These are phyloP conservation scores for Malus hybrid DNA, from an alignment of 331 rosid species.

Conservation along the genomic window DNA sequence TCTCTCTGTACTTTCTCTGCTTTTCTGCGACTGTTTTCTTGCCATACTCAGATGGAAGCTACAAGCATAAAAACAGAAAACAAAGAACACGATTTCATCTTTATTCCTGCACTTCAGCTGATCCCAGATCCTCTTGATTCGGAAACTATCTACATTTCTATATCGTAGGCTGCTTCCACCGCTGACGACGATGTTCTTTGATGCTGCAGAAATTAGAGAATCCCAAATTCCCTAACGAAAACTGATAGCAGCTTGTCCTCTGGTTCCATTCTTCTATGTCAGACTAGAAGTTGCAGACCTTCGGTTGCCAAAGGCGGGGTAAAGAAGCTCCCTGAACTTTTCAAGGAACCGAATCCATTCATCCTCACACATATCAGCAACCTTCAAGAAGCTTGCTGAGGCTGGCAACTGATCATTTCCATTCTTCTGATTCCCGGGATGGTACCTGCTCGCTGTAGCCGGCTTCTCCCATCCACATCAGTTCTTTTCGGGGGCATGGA, in stretches of 20 bases:
- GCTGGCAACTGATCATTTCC: conserved; percentile 11
- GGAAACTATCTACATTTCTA: neutral
- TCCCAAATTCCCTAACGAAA: neutral
- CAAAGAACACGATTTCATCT: neutral
- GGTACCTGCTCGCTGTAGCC: neutral
- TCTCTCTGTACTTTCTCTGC: neutral
- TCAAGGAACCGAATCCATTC: conserved; percentile 14
- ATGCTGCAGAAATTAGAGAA: neutral
- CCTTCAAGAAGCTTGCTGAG: conserved; percentile 9
- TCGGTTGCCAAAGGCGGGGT: conserved; percentile 6
- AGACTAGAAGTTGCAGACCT: neutral
- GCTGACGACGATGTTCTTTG: neutral
- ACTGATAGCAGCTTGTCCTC: neutral
- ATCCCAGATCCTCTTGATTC: neutral
- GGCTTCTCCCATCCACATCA: neutral
- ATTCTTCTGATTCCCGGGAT: conserved; percentile 1
- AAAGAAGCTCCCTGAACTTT: conserved; percentile 10
- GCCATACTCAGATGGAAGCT: neutral
- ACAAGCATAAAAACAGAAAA: neutral
- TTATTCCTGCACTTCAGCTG: neutral
- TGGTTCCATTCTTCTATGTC: neutral
- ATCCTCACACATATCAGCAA: conserved; percentile 10
- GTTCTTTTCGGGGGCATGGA: neutral
- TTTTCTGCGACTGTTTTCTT: neutral
- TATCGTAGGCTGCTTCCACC: neutral